Evolutionary conservation across 257 asterid genomes (phyloP), one percentile per base, ranked within the genome.

Genomic region (Cordia subcordata): DNA sequence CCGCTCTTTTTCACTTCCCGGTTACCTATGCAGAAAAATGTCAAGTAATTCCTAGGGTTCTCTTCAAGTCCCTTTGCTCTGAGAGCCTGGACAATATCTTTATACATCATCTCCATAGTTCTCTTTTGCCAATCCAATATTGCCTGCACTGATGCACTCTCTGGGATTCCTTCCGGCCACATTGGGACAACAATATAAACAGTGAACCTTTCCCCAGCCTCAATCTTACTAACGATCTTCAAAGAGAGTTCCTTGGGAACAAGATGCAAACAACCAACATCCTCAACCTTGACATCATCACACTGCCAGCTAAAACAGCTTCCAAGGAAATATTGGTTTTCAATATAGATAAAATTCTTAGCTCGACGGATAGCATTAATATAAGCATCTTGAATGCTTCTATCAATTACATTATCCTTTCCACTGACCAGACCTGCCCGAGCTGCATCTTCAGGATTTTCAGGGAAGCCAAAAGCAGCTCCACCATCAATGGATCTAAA

Each of bases 101-200:
- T 61, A 47, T 62, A 62, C 67, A 62, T 62, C 67, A 62, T 61
- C 51, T 38, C 38, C 67, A 62, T 62, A 13, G 67, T 62, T 35
- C 59, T 33, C 53, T 38, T 62, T 53, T 63, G 68, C 68, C 68
- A 63, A 49, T 63, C 60, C 68, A 63, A 47, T 19, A 63, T 51
- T 11, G 33, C 33, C n/a, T 51, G 56, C 27, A 51, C 56, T 18
- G 56, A 18, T 8, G 27, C 56, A 53, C 60, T 52, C 53, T 53
- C 60, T 37, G 68, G 68, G 13, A 53, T 57, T 6, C 68, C 68
- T 16, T 63, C 68, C 10, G 68, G 68, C 61, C 68, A 63, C 68
- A 63, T 63, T 15, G 68, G 68, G 47, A 63, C 42, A 47, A 53
- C 68, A 53, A 63, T 42, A 53, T 63, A 63, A 32, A 16, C 68